Evolutionary conservation across 106 monocot genomes (phyloP).

Genomic region (Narthecium ossifragum): DNA sequence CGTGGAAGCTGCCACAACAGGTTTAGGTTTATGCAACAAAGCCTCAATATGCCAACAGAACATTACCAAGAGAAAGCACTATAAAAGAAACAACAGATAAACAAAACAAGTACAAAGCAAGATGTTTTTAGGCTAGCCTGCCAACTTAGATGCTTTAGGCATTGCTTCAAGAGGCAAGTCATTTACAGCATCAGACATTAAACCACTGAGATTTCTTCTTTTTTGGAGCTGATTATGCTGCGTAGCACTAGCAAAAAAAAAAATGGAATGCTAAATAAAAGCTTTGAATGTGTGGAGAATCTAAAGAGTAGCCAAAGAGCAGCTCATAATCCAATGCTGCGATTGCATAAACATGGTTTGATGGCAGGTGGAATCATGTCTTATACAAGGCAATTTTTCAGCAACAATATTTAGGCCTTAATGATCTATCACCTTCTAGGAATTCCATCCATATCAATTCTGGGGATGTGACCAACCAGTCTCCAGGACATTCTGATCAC

Average conservation of each 20-base stretch:
- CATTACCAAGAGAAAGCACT: not conserved
- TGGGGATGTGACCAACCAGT: too few relatives aligned
- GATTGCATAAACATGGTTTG: too few relatives aligned
- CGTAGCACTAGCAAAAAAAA: too few relatives aligned
- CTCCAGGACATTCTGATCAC: too few relatives aligned
- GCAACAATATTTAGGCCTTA: too few relatives aligned
- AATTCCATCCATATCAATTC: too few relatives aligned
- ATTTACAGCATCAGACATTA: conserved; percentile 12
- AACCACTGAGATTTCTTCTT: conserved; percentile 28
- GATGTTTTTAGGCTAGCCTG: conserved; percentile 22
- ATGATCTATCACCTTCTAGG: too few relatives aligned
- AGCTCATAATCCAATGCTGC: too few relatives aligned
- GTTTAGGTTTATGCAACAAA: conserved; percentile 54
- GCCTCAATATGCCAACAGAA: conserved; percentile 25
- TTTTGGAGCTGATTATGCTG: too few relatives aligned
- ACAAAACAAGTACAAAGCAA: not conserved
- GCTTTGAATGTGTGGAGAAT: too few relatives aligned
- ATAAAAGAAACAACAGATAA: not conserved
- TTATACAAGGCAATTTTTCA: too few relatives aligned
- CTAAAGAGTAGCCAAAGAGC: not conserved
- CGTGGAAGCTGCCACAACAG: conserved; percentile 57
- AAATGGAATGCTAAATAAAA: not conserved
- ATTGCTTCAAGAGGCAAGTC: conserved; percentile 19
- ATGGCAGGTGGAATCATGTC: too few relatives aligned
- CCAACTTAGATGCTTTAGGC: conserved; percentile 31